These are phyloP conservation scores for Acanthamoeba pearcei DNA, from an alignment of 208 protist genomes.

Conservation along the genomic window DNA sequence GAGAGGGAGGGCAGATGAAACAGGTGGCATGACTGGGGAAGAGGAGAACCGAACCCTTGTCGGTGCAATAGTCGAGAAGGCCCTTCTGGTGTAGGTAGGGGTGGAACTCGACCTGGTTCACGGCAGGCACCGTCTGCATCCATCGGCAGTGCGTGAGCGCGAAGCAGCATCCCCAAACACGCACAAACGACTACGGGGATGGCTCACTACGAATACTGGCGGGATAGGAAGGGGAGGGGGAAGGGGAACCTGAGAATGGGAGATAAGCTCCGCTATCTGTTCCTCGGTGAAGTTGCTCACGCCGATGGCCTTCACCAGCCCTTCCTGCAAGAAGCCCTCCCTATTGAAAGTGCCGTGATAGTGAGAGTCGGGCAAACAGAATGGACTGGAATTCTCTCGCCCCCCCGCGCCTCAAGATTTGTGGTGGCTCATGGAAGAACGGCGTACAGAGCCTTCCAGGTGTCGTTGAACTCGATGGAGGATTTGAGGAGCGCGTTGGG, in stretches of 20 bases:
- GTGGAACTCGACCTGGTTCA: conserved; percentile 75
- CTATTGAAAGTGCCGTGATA: neutral
- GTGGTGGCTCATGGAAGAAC: neutral
- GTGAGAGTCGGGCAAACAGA: neutral
- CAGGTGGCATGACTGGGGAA: neutral
- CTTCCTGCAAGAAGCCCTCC: conserved; percentile 25
- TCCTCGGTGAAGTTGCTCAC: conserved; percentile 72
- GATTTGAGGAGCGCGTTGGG: neutral
- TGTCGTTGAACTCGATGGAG: neutral
- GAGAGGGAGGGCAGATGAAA: neutral
- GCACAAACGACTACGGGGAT: neutral
- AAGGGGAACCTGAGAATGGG: neutral
- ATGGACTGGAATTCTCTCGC: neutral
- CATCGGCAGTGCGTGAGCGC: neutral
- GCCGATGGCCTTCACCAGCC: conserved; percentile 62
- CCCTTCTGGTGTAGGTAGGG: conserved; percentile 56
- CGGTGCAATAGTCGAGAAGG: conserved; percentile 40
- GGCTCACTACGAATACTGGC: neutral
- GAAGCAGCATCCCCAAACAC: too few relatives aligned
- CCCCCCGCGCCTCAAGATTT: neutral
- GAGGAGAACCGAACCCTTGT: neutral
- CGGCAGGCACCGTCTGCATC: conserved; percentile 8
- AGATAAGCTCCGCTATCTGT: conserved; percentile 60
- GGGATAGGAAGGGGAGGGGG: neutral
- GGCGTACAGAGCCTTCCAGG: conserved; percentile 38